A percentile compares a stretch with the other conserved stretches of the same genome.
phyloP scores from a whole-genome alignment of 352 stramenopile species.

The Halophytophthora batemanensis region DNA sequence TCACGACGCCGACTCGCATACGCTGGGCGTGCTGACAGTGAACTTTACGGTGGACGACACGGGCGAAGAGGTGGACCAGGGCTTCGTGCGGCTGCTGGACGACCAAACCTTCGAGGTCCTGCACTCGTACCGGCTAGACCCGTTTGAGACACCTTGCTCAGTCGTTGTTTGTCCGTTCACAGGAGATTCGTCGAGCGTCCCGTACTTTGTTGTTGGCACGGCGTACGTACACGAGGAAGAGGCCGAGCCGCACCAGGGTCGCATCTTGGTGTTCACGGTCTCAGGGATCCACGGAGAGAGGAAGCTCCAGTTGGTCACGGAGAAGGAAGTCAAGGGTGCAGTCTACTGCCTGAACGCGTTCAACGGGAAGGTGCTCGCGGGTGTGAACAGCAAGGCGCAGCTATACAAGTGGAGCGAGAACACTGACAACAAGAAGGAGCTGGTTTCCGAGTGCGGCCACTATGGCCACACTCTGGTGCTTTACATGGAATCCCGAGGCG shows the following conservation, averaged over 20 bases:
- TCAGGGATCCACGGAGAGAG: constrained; percentile 76
- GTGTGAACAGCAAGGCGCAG: constrained; percentile 94
- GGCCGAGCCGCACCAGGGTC: constrained; percentile 93
- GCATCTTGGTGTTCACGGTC: constrained; percentile 93
- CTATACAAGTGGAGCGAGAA: constrained; percentile 91
- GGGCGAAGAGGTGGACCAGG: constrained; percentile 83
- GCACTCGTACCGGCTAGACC: constrained; percentile 84
- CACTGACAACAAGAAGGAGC: constrained; percentile 86
- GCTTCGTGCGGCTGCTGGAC: constrained; percentile 94
- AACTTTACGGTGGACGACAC: constrained; percentile 82
- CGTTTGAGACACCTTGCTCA: constrained; percentile 86
- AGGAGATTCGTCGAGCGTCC: constrained; percentile 67
- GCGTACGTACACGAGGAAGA: constrained; percentile 94
- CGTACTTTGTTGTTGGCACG: constrained; percentile 87
- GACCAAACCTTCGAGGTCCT: constrained; percentile 96
- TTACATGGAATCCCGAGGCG: constrained; percentile 92
- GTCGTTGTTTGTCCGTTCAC: constrained; percentile 76
- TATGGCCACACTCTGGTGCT: constrained; percentile 95
- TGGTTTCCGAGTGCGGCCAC: constrained; percentile 91
- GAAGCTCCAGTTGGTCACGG: constrained; percentile 87
- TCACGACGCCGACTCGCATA: constrained; percentile 78
- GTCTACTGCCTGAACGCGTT: constrained; percentile 96
- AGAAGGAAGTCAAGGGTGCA: constrained; percentile 93
- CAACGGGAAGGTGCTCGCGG: constrained; percentile 91
- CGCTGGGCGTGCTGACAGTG: constrained; percentile 77